A percentile compares a stretch with the other conserved stretches of the same genome.
phyloP scores from a whole-genome alignment of 1,284 basidiomycete species.

The Austroboletus niveus region DNA sequence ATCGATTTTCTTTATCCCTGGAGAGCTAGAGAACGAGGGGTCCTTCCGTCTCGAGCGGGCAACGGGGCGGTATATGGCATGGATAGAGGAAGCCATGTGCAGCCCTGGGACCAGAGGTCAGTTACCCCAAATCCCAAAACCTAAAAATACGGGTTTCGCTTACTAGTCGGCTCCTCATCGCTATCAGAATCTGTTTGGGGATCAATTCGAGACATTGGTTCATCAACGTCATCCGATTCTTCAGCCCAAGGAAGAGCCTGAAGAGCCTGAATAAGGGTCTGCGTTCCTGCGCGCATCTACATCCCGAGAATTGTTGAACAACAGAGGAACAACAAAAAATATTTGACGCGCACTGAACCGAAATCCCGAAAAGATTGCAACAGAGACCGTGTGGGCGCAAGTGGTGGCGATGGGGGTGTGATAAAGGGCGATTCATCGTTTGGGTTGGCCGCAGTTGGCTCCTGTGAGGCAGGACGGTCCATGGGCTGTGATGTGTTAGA shows the following conservation, averaged over 20 bases:
- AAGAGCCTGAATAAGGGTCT: slow-evolving; percentile 80
- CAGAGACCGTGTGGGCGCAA: slow-evolving; percentile 41
- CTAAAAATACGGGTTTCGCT: slow-evolving; percentile 13
- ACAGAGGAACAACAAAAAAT: background rate
- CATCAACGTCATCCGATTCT: slow-evolving; percentile 65
- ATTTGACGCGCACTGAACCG: slow-evolving; percentile 54
- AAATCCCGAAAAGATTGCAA: slow-evolving; percentile 57
- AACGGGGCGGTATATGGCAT: slow-evolving; percentile 80
- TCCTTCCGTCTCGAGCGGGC: slow-evolving; percentile 58
- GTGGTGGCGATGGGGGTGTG: slow-evolving; percentile 63
- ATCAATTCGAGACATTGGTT: slow-evolving; percentile 43
- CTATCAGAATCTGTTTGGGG: slow-evolving; percentile 51
- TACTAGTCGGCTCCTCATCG: slow-evolving; percentile 52
- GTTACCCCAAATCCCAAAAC: background rate
- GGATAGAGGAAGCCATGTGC: slow-evolving; percentile 77
- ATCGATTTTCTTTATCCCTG: slow-evolving; percentile 20
- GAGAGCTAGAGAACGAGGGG: slow-evolving; percentile 27
- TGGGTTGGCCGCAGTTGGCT: slow-evolving; percentile 14
- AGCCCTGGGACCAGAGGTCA: slow-evolving; percentile 11
- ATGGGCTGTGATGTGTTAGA: slow-evolving; percentile 11
- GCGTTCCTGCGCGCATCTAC: slow-evolving; percentile 79
- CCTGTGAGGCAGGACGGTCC: slow-evolving; percentile 11
- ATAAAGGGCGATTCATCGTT: slow-evolving; percentile 78
- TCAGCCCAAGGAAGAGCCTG: slow-evolving; percentile 78
- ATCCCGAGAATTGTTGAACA: slow-evolving; percentile 12